Conservation (phyloP, 176 grass and related monocot genomes). For the Oropetium thomaeum region DNA sequence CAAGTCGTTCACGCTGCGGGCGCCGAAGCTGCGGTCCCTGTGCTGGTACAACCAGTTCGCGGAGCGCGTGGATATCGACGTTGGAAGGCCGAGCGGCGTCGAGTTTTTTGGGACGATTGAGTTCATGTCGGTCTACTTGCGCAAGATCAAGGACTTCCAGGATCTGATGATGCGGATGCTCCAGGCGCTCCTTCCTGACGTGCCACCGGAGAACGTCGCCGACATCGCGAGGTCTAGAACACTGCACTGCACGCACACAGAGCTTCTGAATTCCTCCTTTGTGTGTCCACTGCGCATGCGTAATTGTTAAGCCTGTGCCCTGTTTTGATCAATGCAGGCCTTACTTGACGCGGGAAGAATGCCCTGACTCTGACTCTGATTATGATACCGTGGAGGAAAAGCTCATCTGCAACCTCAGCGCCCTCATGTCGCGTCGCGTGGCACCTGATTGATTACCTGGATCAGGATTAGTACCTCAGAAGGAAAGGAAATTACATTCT, state of each 20-base stretch:
- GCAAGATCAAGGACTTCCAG: background rate
- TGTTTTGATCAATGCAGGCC: background rate
- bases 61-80: background rate
- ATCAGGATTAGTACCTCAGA: background rate
- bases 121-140: background rate
- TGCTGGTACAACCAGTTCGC: background rate
- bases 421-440: too few relatives aligned
- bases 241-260: too few relatives aligned
- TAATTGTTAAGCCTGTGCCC: too few relatives aligned
- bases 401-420: too few relatives aligned
- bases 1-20: background rate
- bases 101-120: fast-evolving
- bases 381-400: background rate
- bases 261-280: too few relatives aligned
- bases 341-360: background rate
- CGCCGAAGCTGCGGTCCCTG: background rate
- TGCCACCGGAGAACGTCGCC: background rate
- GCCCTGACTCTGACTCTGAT: too few relatives aligned
- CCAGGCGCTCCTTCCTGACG: background rate
- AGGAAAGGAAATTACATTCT: background rate
- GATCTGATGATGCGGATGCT: slow-evolving; percentile 1
- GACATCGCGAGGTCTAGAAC: background rate
- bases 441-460: background rate
- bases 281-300: too few relatives aligned
- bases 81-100: background rate